Evolutionary conservation across 768 basidiomycete genomes (phyloP).

Genomic region (Omphalotus guepiniiformis): DNA sequence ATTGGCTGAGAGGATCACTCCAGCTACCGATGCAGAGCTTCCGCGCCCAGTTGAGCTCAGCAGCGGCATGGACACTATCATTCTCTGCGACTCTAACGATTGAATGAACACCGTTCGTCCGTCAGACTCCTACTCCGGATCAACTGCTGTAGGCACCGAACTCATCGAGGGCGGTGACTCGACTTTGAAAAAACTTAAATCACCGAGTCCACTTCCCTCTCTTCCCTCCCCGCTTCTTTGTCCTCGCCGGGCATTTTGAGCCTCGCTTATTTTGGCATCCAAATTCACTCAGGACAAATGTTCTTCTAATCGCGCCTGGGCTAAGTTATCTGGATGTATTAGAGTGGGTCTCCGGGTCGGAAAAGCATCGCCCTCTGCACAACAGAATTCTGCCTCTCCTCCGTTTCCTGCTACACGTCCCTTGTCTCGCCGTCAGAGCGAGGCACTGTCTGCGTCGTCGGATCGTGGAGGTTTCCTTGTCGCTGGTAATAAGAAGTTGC

Average conservation of each 20-base stretch:
- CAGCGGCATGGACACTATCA: slow-evolving; percentile 7
- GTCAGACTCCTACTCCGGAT: slow-evolving; percentile 22
- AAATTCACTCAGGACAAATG: slow-evolving; percentile 94
- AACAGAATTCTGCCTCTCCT: slow-evolving; percentile 16
- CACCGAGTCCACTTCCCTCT: slow-evolving; percentile 23
- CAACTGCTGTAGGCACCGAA: slow-evolving; percentile 4
- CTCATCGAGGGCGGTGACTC: slow-evolving; percentile 4
- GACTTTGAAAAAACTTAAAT: slow-evolving; percentile 9
- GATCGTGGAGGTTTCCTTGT: slow-evolving; percentile 21
- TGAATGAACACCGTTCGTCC: slow-evolving; percentile 43
- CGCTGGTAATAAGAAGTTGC: slow-evolving; percentile 12
- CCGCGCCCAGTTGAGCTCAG: slow-evolving; percentile 33
- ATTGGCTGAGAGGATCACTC: slow-evolving; percentile 38
- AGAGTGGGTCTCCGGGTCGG: slow-evolving; percentile 93
- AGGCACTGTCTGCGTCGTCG: slow-evolving; percentile 23
- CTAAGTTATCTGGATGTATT: slow-evolving; percentile 89
- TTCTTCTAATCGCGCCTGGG: slow-evolving; percentile 93
- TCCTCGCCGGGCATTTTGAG: slow-evolving; percentile 85
- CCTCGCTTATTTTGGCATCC: slow-evolving; percentile 81
- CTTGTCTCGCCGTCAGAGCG: slow-evolving; percentile 50
- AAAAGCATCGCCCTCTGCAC: slow-evolving; percentile 41
- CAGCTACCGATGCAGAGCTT: slow-evolving; percentile 40
- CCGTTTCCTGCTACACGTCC: slow-evolving; percentile 28
- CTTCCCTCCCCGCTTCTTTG: slow-evolving; percentile 84
- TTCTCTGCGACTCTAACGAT: slow-evolving; percentile 18